phyloP scores from a whole-genome alignment of 768 basidiomycete genomes.

The Podaxis carcinomalis region DNA sequence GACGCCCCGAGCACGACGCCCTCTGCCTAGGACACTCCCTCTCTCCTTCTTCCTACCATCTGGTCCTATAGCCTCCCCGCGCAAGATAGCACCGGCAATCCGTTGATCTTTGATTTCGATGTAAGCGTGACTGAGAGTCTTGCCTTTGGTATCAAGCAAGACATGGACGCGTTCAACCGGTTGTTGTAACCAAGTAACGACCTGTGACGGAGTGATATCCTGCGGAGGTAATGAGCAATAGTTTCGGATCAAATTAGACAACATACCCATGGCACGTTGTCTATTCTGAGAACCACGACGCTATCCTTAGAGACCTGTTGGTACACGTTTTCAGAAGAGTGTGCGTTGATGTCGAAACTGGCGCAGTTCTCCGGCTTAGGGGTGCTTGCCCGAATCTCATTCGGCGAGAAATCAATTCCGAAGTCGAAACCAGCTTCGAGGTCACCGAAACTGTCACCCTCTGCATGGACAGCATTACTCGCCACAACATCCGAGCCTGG shows the following conservation, averaged over 20 bases:
- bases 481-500: conserved; percentile 18
- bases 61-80: conserved; percentile 38
- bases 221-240: conserved; percentile 21
- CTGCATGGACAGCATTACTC: background rate
- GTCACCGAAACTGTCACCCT: conserved; percentile 17
- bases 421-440: conserved; percentile 40
- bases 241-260: background rate
- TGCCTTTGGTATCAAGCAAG: conserved; percentile 75
- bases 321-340: conserved; percentile 11
- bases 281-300: conserved; percentile 70
- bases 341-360: conserved; percentile 11
- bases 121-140: conserved; percentile 82
- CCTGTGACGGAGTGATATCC: conserved; percentile 82
- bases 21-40: conserved; percentile 67
- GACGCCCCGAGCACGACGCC: conserved; percentile 76
- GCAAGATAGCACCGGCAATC: conserved; percentile 61
- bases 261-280: conserved; percentile 61
- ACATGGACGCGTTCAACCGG: conserved; percentile 72
- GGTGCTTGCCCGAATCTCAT: conserved; percentile 38
- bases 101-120: conserved; percentile 65
- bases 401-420: conserved; percentile 28
- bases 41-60: conserved; percentile 37
- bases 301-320: conserved; percentile 26
- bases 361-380: conserved; percentile 32
- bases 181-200: conserved; percentile 65